phyloP scores from a whole-genome alignment of 345 rosid genomes.

The Melaleuca alternifolia region DNA sequence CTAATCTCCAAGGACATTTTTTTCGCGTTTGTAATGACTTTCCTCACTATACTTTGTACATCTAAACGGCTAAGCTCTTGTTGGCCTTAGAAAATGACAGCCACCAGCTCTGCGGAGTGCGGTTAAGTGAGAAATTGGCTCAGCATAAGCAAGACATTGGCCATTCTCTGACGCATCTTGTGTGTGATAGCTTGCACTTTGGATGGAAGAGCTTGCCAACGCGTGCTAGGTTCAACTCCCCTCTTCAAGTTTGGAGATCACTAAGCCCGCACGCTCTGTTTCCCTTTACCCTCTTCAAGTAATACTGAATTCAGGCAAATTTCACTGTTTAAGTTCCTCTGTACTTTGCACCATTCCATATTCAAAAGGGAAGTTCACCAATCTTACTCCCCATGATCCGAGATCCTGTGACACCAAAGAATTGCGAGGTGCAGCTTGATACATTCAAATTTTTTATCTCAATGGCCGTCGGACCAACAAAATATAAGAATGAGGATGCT shows the following conservation, averaged over 20 bases:
- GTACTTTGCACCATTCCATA: not conserved
- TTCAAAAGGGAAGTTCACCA: not conserved
- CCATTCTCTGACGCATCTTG: not conserved
- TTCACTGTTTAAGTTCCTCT: not conserved
- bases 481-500: not conserved
- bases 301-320: too few relatives aligned
- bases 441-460: not conserved
- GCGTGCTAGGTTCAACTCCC: not conserved
- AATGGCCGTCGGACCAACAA: accelerated
- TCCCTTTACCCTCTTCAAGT: too few relatives aligned
- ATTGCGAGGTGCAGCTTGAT: not conserved
- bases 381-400: not conserved
- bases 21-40: not conserved
- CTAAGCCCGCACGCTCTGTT: not conserved
- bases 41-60: not conserved
- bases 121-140: not conserved
- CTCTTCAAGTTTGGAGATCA: not conserved
- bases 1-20: not conserved
- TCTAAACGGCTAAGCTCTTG: not conserved
- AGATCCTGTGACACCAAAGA: not conserved
- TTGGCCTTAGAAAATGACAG: not conserved
- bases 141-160: not conserved
- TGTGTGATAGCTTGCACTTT: not conserved
- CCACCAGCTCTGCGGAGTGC: not conserved
- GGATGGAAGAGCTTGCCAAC: not conserved